A percentile compares a stretch with the other conserved stretches of the same genome.
Conservation (phyloP, 1,139 yeast species). For the Kodamaea alishanica region DNA sequence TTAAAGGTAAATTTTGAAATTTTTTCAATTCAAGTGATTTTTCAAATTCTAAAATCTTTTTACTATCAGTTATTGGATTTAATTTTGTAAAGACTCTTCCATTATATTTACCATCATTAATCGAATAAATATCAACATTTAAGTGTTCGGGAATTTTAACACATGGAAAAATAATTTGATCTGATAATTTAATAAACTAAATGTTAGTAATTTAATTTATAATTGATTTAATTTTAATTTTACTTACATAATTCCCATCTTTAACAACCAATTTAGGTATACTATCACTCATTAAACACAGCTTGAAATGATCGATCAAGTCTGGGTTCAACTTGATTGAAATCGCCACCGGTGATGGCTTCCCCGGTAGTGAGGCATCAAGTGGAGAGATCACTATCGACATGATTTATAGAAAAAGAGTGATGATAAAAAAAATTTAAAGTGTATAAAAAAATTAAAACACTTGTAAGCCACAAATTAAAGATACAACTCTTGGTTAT, state of each 20-base stretch:
- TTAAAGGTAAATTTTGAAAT: conserved; percentile 6
- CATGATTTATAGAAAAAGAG: conserved; percentile 5
- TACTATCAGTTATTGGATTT: conserved; percentile 31
- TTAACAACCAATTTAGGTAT: conserved; percentile 35
- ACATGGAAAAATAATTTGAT: conserved; percentile 31
- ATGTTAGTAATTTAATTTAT: conserved; percentile 6
- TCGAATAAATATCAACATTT: conserved; percentile 34
- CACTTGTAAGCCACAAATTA: no score
- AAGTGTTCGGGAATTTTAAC: conserved; percentile 33
- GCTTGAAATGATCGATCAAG: conserved; percentile 20
- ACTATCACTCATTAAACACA: conserved; percentile 14
- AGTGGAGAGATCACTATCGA: conserved; percentile 9
- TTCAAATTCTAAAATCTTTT: conserved; percentile 23
- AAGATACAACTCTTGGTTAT: no score
- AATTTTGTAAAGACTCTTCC: conserved; percentile 35
- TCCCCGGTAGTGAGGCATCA: conserved; percentile 6
- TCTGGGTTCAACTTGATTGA: conserved; percentile 28
- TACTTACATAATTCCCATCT: conserved; percentile 33
- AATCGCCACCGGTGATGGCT: conserved; percentile 19
- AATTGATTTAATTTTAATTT: background rate
- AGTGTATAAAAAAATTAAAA: no score
- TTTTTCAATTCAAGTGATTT: conserved; percentile 10
- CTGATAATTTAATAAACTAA: conserved; percentile 32
- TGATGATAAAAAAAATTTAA: no score
- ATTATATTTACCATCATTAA: conserved; percentile 17